phyloP scores from a whole-genome alignment of 345 rosid species.

The Populus davidiana region DNA sequence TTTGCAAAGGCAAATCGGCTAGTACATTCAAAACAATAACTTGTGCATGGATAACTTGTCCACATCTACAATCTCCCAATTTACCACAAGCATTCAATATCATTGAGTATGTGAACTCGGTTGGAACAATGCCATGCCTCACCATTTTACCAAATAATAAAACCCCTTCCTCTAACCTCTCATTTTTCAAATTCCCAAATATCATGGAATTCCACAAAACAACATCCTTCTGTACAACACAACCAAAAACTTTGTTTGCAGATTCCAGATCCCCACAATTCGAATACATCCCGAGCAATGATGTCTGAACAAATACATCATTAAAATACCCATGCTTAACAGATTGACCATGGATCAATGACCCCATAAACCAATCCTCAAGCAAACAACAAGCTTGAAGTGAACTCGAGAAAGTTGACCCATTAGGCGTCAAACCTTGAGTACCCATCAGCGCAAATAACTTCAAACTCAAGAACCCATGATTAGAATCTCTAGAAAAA shows the following conservation, averaged over 20 bases:
- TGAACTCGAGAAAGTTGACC: conserved; percentile 65
- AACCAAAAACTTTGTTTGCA: conserved; percentile 44
- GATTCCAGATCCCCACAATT: conserved; percentile 63
- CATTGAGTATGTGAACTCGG: conserved; percentile 68
- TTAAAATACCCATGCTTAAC: conserved; percentile 45
- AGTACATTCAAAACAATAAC: conserved; percentile 33
- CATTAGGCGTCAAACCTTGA: conserved; percentile 55
- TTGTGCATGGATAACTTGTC: conserved; percentile 55
- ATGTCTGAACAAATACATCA: conserved; percentile 61
- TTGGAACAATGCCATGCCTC: conserved; percentile 47
- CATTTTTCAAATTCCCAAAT: conserved; percentile 64
- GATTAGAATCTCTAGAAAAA: conserved; percentile 44
- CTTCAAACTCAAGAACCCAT: conserved; percentile 31
- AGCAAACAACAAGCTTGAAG: conserved; percentile 53
- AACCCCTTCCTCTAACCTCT: conserved; percentile 43
- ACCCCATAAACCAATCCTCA: conserved; percentile 51
- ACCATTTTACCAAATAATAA: conserved; percentile 47
- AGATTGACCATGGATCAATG: conserved; percentile 47
- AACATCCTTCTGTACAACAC: conserved; percentile 49
- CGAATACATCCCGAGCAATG: conserved; percentile 71
- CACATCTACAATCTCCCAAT: conserved; percentile 40
- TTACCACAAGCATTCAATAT: conserved; percentile 63
- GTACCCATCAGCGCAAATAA: conserved; percentile 37
- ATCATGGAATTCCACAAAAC: conserved; percentile 80
- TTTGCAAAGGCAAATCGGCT: conserved; percentile 61